Evolutionary conservation across 768 basidiomycete species (phyloP).

Genomic region (Mycena epipterygia): DNA sequence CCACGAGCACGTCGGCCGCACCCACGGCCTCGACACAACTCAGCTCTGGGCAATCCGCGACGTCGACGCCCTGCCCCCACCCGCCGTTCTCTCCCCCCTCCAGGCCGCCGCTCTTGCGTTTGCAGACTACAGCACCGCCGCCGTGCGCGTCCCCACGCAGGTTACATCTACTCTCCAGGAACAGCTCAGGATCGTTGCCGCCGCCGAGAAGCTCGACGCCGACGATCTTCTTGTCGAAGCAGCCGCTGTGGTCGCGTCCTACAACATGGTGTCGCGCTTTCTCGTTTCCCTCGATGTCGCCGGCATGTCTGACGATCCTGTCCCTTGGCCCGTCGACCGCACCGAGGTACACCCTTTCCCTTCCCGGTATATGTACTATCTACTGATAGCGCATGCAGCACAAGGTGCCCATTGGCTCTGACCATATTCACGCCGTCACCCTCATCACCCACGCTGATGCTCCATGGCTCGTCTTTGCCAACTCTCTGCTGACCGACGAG

Average conservation of each 20-base stretch:
- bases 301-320: conserved; percentile 59
- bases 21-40: conserved; percentile 62
- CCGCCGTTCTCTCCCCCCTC: conserved; percentile 58
- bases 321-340: conserved; percentile 65
- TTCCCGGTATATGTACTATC: background rate
- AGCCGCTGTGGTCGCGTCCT: conserved; percentile 64
- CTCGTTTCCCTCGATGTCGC: conserved; percentile 72
- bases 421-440: conserved; percentile 58
- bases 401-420: conserved; percentile 53
- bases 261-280: conserved; percentile 82
- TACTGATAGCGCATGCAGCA: conserved; percentile 45
- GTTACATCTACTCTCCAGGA: conserved; percentile 57
- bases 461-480: conserved; percentile 66
- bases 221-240: conserved; percentile 70
- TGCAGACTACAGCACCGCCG: conserved; percentile 70
- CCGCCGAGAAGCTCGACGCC: conserved; percentile 41
- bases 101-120: conserved; percentile 68
- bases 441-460: conserved; percentile 53
- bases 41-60: conserved; percentile 72
- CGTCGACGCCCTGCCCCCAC: conserved; percentile 53
- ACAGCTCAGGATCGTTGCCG: conserved; percentile 48
- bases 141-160: conserved; percentile 57
- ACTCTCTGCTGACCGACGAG: conserved; percentile 63
- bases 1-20: conserved; percentile 64
- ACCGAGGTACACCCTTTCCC: conserved; percentile 51